A percentile compares a stretch with the other conserved stretches of the same genome.
Evolutionary conservation across 179 eudicot genomes (phyloP).

Genomic region (Patellifolia procumbens): DNA sequence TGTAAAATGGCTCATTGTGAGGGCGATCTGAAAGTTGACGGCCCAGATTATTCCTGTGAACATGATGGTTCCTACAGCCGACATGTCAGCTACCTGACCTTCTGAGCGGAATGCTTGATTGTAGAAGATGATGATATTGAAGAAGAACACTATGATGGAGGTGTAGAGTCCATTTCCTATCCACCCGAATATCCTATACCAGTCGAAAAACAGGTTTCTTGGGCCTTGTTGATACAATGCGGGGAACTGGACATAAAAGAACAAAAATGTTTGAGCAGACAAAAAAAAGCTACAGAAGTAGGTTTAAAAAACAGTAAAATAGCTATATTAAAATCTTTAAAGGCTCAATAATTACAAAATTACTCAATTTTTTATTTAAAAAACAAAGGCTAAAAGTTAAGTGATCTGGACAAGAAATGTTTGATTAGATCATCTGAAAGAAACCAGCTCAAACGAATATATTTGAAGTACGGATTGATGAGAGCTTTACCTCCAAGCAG

Average conservation of each 20-base stretch:
- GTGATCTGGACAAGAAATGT: background rate
- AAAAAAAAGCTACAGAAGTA: too few relatives aligned
- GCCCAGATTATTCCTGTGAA: constrained; percentile 90
- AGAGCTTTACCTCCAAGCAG: constrained; percentile 82
- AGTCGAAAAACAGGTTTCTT: constrained; percentile 88
- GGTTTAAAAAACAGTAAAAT: too few relatives aligned
- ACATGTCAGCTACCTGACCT: constrained; percentile 90
- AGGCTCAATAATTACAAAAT: too few relatives aligned
- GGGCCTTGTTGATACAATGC: constrained; percentile 99
- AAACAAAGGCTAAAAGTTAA: too few relatives aligned
- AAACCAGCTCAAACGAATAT: too few relatives aligned
- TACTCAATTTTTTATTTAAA: too few relatives aligned
- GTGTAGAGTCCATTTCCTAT: constrained; percentile 88
- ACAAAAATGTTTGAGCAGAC: too few relatives aligned
- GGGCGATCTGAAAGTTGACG: constrained; percentile 86
- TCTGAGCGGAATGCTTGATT: constrained; percentile 65
- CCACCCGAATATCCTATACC: constrained; percentile 93
- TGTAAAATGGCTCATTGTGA: constrained; percentile 95
- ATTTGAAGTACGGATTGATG: too few relatives aligned
- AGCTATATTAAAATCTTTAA: too few relatives aligned
- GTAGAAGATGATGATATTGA: constrained; percentile 70
- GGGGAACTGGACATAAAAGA: constrained; percentile 81
- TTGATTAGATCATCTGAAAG: too few relatives aligned
- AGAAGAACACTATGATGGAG: constrained; percentile 74
- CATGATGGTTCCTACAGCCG: constrained; percentile 82